Conservation (phyloP, 495 filamentous ascomycete species). For the Xylaria curta region DNA sequence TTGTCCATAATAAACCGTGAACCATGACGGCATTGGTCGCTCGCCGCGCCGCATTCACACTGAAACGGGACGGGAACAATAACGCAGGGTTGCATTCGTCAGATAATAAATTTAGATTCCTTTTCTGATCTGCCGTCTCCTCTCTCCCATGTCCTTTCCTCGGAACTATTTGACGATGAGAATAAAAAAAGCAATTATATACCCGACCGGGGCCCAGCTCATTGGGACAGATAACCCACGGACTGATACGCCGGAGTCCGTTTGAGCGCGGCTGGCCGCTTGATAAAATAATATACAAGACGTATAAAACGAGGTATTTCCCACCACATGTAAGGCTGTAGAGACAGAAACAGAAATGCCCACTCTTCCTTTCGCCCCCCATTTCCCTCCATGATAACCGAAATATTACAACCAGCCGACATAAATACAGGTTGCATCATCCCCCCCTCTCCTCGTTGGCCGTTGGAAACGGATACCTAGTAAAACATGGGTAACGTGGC, state of each 20-base stretch:
- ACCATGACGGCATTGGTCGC: background rate
- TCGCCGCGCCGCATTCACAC: slow-evolving; percentile 3
- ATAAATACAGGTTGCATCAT: slow-evolving; percentile 21
- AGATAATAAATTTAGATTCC: slow-evolving; percentile 15
- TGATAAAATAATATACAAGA: slow-evolving; percentile 44
- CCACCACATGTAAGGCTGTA: background rate
- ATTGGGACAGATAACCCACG: background rate
- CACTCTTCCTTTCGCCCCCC: background rate
- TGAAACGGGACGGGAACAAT: background rate
- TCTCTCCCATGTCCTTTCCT: background rate
- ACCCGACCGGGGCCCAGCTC: slow-evolving; percentile 3
- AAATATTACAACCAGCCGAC: slow-evolving; percentile 13
- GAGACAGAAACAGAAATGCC: background rate
- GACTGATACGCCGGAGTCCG: background rate
- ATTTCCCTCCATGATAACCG: slow-evolving; percentile 12
- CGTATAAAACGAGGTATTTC: slow-evolving; percentile 27
- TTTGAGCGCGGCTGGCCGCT: slow-evolving; percentile 6
- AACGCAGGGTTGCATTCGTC: background rate
- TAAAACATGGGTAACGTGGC: slow-evolving; percentile 36
- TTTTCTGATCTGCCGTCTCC: background rate
- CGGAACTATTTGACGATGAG: background rate
- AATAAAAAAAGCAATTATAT: slow-evolving; percentile 15
- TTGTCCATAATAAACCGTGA: background rate
- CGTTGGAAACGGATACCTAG: slow-evolving; percentile 12
- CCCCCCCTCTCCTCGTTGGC: background rate